Evolutionary conservation across 2,329 filamentous ascomycete genomes (phyloP), one percentile per base, ranked within the genome.

Genomic region (Sporothrix curviconia): DNA sequence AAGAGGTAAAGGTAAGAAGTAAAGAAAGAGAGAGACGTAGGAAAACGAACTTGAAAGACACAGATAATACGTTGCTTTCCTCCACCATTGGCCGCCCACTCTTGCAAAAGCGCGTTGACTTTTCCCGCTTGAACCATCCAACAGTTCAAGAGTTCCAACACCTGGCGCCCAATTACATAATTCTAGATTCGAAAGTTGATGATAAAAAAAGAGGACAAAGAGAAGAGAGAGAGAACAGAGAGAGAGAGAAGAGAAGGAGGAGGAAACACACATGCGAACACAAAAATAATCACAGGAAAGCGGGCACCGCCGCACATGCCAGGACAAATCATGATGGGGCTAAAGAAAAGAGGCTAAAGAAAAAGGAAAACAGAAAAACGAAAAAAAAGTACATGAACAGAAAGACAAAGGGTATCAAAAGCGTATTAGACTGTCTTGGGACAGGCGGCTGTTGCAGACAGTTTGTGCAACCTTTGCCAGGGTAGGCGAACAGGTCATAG

Each of bases 331-430:
- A 30, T 12, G 7, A 24, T 3, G 28, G n/a, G 3, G 7, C 6
- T 11, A 32, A 43, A n/a, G 32, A 40, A 14, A 25, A 43, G n/a
- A 22, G 15, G 22, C 11, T 2, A 40, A n/a, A n/a, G 24, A n/a
- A 53, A 53, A 24, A 7, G 22, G 11, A 43, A 36, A 42, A 19
- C 9, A n/a, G 22, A 30, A n/a, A 32, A 3, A 47, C 1, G 25
- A 19, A 44, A 25, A 44, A n/a, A n/a, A 4, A 44, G 19, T 14
- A 44, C 6, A 44, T 24, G 17, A 15, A n/a, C n/a, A n/a, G n/a
- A n/a, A n/a, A n/a, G n/a, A n/a, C n/a, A n/a, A 39, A 30, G 36
- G 47, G 47, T 25, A 50, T 50, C 47, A 34, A 37, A 52, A 52
- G 8, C 32, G 11, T 32, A n/a, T 12, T 42, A 36, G 9, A 7